phyloP scores from a whole-genome alignment of 129 eudicot genomes.

The Pittosporum tobira region DNA sequence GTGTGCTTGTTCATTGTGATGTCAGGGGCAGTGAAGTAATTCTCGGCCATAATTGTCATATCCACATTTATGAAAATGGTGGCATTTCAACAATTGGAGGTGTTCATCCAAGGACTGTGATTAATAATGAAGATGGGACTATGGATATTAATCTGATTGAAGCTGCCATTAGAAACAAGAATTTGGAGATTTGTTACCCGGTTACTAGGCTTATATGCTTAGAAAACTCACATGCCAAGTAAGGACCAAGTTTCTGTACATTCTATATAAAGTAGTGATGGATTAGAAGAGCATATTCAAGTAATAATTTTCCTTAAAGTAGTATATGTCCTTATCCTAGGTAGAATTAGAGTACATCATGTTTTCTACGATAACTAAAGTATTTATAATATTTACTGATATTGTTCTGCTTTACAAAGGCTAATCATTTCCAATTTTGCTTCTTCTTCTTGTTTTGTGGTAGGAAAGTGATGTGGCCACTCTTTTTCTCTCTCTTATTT shows the following conservation, averaged over 20 bases:
- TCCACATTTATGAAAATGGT: conserved; percentile 85
- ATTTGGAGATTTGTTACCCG: conserved; percentile 68
- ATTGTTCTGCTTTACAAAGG: too few species aligned
- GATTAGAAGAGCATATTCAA: not conserved
- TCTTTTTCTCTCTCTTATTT: not conserved
- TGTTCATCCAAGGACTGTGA: conserved; percentile 86
- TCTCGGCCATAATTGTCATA: conserved; percentile 74
- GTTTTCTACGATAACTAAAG: not conserved
- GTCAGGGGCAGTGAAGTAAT: conserved; percentile 92
- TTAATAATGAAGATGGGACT: conserved; percentile 76
- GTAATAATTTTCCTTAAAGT: not conserved
- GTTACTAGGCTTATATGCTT: conserved; percentile 82
- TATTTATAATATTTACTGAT: too few species aligned
- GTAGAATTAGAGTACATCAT: not conserved
- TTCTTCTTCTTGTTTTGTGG: not conserved
- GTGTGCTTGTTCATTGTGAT: conserved; percentile 83
- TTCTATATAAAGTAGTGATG: not conserved
- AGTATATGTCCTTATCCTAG: not conserved
- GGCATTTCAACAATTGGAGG: conserved; percentile 97
- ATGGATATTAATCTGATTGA: conserved; percentile 60
- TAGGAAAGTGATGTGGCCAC: not conserved
- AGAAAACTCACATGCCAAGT: conserved; percentile 94
- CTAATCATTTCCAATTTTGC: not conserved
- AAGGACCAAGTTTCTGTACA: conserved; percentile 12
- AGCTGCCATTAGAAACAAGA: conserved; percentile 70